phyloP scores from a whole-genome alignment of 805 yeast species.

The Cyberlindnera meyerae region DNA sequence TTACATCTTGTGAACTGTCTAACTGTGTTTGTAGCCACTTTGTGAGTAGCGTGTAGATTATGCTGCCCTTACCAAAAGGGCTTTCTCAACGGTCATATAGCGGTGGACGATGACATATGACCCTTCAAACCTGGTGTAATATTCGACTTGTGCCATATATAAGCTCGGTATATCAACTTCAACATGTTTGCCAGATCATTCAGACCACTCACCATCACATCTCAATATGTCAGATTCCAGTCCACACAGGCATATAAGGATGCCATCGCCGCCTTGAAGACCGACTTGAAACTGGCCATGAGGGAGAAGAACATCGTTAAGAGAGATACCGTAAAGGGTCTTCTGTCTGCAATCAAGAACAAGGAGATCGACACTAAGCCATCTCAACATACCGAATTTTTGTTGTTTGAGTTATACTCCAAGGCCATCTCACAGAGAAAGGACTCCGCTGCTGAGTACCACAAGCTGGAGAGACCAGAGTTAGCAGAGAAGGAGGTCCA shows the following conservation, averaged over 20 bases:
- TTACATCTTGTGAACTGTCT: neutral
- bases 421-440: constrained; percentile 45
- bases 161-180: too few relatives aligned
- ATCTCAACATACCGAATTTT: constrained; percentile 30
- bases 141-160: too few relatives aligned
- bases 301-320: constrained; percentile 36
- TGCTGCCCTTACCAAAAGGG: too few relatives aligned
- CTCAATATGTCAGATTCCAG: constrained; percentile 26
- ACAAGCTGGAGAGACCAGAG: constrained; percentile 43
- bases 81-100: too few relatives aligned
- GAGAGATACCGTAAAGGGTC: constrained; percentile 41
- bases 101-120: too few relatives aligned
- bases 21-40: neutral
- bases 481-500: constrained; percentile 47
- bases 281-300: constrained; percentile 45
- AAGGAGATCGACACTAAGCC: constrained; percentile 36
- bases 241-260: constrained; percentile 32
- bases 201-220: neutral
- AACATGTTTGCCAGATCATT: constrained; percentile 7
- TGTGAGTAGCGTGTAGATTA: neutral
- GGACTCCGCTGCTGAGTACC: constrained; percentile 46
- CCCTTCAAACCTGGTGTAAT: too few relatives aligned
- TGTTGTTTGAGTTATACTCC: constrained; percentile 32
- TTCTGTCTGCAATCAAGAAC: constrained; percentile 41
- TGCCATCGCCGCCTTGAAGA: constrained; percentile 32